Evolutionary conservation across 2,329 filamentous ascomycete species (phyloP).

Genomic region (Curvularia hawaiiensis): DNA sequence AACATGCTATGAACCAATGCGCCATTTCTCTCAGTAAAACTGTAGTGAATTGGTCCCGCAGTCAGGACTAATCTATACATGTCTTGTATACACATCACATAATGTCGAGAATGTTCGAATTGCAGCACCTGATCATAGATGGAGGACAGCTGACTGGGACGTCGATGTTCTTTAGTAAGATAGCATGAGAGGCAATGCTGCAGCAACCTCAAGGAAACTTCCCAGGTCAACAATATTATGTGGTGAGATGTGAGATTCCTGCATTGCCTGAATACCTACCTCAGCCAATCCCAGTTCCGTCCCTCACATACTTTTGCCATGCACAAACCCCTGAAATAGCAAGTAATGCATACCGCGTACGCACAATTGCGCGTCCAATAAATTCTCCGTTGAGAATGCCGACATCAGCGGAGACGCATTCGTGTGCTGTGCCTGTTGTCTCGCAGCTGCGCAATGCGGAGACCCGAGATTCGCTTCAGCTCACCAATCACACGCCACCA

Average conservation of each 20-base stretch:
- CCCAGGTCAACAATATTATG: neutral
- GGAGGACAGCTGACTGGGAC: neutral
- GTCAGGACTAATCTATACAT: neutral
- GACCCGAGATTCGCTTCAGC: slow-evolving; percentile 1
- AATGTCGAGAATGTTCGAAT: neutral
- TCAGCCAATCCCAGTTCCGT: neutral
- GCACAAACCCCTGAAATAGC: neutral
- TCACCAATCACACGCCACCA: neutral
- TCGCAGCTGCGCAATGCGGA: slow-evolving; percentile 3
- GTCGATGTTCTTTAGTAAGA: neutral
- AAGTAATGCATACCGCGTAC: neutral
- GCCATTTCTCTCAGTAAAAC: too few relatives aligned
- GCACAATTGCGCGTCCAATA: neutral
- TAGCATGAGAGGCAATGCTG: neutral
- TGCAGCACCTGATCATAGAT: neutral
- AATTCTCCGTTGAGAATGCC: neutral
- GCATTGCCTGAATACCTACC: neutral
- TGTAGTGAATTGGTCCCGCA: too few relatives aligned
- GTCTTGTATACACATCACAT: neutral
- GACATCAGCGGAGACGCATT: neutral
- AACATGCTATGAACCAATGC: too few relatives aligned
- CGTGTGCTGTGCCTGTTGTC: neutral
- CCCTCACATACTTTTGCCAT: neutral
- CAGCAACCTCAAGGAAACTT: neutral
- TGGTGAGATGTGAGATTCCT: neutral